Base-by-base conservation (phyloP, 305 asterid genomes). In the Fraxinus greggii region DNA sequence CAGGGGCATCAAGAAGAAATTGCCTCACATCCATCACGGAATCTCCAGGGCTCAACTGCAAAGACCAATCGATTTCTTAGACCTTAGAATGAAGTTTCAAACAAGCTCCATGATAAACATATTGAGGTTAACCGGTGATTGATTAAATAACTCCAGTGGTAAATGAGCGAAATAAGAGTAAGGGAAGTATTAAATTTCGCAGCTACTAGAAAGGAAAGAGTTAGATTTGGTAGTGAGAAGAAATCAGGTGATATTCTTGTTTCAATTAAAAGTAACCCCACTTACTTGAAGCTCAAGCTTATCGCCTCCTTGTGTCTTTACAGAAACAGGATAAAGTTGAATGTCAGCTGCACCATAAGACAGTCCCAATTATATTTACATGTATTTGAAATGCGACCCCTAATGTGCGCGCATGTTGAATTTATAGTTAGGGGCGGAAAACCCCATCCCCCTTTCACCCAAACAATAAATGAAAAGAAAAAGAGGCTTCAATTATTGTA, bases 21-120 rank as follows among this genome's bases (percentile, higher is more conserved):
- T 92, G 98, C 82, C 95, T 90, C 87, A 95, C 94, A 82, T 95
- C 98, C 96, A 93, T 91, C 29, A 93, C 98, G 42, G 98, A 91
- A 89, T 94, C 98, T 74, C 96, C 94, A 80, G 98, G 98, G 83
- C 96, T 93, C 90, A 95, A 88, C 98, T 94, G 94, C 85, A 89
- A 87, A 85, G 61, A 79, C 74, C 81, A 83, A 74, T 83, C 69
- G 51, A 32, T 83, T 87, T 67, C 21, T 29, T 65, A 79, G 63
- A 73, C 48, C 36, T 78, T 17, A 48, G 38, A 82, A 32, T 33
- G 42, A 1, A 72, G 28, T 56, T 76, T 63, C 75, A 77, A 81
- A 70, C 51, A 75, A 29, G 87, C 51, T 35, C 31, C 69, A 42
- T 13, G 45, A 51, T 78, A 48, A 42, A 79, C 31, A 81, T 61